These are phyloP conservation scores for Zhuliangozyma blackwelliae DNA, from an alignment of 1,139 yeast species.

Conservation along the genomic window DNA sequence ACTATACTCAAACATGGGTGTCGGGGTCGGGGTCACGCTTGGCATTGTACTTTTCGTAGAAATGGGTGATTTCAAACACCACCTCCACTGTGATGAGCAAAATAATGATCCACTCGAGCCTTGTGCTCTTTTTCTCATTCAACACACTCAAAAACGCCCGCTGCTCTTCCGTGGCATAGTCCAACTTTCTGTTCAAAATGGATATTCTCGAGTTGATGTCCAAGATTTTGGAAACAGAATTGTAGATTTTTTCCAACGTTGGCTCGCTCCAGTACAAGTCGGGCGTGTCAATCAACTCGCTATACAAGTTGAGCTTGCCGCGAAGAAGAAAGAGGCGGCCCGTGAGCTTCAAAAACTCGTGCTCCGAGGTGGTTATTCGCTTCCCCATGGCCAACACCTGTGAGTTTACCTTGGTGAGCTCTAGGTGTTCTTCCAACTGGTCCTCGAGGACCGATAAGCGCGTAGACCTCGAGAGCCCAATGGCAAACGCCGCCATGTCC, in stretches of 20 bases:
- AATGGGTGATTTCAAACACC: slow-evolving; percentile 65
- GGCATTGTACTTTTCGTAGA: slow-evolving; percentile 20
- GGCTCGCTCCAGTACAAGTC: slow-evolving; percentile 94
- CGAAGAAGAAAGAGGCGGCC: slow-evolving; percentile 72
- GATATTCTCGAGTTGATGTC: slow-evolving; percentile 76
- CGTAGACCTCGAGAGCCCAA: slow-evolving; percentile 83
- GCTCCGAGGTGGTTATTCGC: slow-evolving; percentile 52
- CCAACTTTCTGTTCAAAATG: slow-evolving; percentile 77
- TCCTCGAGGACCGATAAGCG: slow-evolving; percentile 75
- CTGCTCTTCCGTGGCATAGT: slow-evolving; percentile 87
- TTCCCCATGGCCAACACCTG: slow-evolving; percentile 63
- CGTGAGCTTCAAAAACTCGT: slow-evolving; percentile 63
- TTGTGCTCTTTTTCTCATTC: slow-evolving; percentile 70
- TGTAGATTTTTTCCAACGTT: slow-evolving; percentile 68
- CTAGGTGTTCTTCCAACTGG: slow-evolving; percentile 63
- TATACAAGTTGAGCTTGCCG: slow-evolving; percentile 77
- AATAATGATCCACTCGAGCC: slow-evolving; percentile 86
- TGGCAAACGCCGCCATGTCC: slow-evolving; percentile 85
- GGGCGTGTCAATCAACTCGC: slow-evolving; percentile 90
- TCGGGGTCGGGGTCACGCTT: neutral
- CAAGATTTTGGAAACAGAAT: slow-evolving; percentile 61
- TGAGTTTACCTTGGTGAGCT: slow-evolving; percentile 59
- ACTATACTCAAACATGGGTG: too few relatives aligned
- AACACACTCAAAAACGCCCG: slow-evolving; percentile 70
- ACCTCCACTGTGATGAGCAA: slow-evolving; percentile 80